These are phyloP conservation scores for Fusarium protoensiforme DNA, from an alignment of 2,329 filamentous ascomycete genomes.

Conservation along the genomic window DNA sequence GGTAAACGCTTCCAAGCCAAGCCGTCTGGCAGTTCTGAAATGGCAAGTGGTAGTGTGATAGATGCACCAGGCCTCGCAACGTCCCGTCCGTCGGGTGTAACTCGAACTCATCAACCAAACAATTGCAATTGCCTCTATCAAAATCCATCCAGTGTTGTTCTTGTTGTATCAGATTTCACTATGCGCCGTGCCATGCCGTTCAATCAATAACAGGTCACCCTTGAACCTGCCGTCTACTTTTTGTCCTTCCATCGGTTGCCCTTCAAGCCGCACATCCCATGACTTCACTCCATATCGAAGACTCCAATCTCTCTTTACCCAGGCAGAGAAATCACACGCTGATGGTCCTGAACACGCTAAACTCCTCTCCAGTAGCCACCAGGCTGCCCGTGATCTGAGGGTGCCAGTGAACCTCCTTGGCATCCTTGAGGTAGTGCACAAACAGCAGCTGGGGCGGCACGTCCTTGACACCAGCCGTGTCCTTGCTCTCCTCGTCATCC, in stretches of 20 bases:
- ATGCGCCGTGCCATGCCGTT: constrained; percentile 39
- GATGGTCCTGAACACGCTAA: constrained; percentile 87
- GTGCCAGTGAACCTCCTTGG: constrained; percentile 98
- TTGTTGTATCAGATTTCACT: constrained; percentile 26
- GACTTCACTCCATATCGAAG: neutral
- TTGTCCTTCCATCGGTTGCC: constrained; percentile 8
- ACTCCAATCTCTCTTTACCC: neutral
- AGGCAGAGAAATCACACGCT: constrained; percentile 67
- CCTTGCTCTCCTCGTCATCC: constrained; percentile 95
- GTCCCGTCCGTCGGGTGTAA: neutral
- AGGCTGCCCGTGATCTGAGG: constrained; percentile 91
- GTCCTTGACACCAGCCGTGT: constrained; percentile 86
- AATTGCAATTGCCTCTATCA: constrained; percentile 31
- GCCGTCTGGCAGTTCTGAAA: neutral
- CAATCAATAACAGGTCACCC: constrained; percentile 33
- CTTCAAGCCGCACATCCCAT: neutral
- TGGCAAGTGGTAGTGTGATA: neutral
- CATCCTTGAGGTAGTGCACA: constrained; percentile 94
- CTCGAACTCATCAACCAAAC: constrained; percentile 2
- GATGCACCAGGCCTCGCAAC: neutral
- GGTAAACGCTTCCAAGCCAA: neutral
- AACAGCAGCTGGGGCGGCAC: constrained; percentile 96
- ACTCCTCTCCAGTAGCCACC: constrained; percentile 90
- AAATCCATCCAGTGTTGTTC: constrained; percentile 17
- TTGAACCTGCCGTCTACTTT: constrained; percentile 26